These are phyloP conservation scores for Auricularia heimuer DNA, from an alignment of 768 basidiomycete species.

Conservation along the genomic window DNA sequence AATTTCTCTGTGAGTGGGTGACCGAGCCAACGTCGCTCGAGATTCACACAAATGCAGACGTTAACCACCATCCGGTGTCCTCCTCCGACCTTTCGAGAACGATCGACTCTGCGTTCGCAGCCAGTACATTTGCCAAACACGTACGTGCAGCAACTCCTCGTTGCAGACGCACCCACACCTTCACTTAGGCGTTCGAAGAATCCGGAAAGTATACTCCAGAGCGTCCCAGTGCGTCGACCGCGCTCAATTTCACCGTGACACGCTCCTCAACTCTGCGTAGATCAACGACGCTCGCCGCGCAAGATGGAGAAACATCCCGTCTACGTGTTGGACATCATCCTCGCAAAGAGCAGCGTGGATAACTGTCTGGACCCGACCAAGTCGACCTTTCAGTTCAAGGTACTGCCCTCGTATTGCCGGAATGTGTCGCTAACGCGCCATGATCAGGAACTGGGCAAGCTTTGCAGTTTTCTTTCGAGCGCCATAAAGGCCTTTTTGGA, in stretches of 20 bases:
- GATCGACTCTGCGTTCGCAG: conserved; percentile 56
- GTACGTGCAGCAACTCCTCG: conserved; percentile 29
- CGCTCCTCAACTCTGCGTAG: conserved; percentile 1
- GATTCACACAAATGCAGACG: conserved; percentile 35
- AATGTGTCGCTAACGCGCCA: too few relatives aligned
- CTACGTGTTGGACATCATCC: conserved; percentile 67
- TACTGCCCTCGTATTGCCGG: conserved; percentile 16
- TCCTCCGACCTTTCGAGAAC: conserved; percentile 55
- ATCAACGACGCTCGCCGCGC: conserved; percentile 65
- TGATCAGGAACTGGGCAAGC: conserved; percentile 46
- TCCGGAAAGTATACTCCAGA: conserved; percentile 40
- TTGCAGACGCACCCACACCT: conserved; percentile 1
- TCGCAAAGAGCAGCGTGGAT: conserved; percentile 62
- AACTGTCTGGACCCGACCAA: conserved; percentile 77
- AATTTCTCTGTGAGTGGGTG: conserved; percentile 65
- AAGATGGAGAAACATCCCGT: conserved; percentile 72
- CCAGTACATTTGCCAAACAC: conserved; percentile 66
- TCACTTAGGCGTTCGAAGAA: conserved; percentile 57
- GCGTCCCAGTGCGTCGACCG: conserved; percentile 30
- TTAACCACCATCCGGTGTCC: conserved; percentile 67
- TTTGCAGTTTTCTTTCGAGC: conserved; percentile 46
- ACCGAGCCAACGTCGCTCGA: background rate
- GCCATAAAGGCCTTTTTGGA: conserved; percentile 53
- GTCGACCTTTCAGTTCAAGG: conserved; percentile 54
- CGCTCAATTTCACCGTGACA: background rate